Conservation (phyloP, 441 rosid species). For the Eugenia klotzschiana region DNA sequence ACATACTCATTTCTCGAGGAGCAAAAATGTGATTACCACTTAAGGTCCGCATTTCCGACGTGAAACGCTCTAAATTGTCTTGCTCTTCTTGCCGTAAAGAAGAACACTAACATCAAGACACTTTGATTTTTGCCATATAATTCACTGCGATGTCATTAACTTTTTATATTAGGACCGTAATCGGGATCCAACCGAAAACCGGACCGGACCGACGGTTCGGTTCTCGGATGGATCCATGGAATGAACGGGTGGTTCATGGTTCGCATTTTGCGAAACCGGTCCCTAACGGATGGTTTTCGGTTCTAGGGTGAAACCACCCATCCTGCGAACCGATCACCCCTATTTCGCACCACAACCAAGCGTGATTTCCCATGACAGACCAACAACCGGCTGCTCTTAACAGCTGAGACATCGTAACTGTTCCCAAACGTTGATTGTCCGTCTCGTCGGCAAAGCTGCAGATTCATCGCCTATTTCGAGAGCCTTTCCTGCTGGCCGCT, state of each 20-base stretch:
- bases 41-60: slow-evolving; percentile 2
- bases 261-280: too few species aligned
- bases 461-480: slow-evolving; percentile 8
- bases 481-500: slow-evolving; percentile 30
- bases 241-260: too few species aligned
- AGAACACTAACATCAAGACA: too few species aligned
- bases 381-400: background rate
- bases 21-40: slow-evolving; percentile 27
- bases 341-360: background rate
- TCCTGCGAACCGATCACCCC: too few species aligned
- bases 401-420: slow-evolving; percentile 1
- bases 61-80: background rate
- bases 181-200: too few species aligned
- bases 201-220: too few species aligned
- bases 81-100: background rate
- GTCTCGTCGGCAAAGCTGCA: background rate
- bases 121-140: too few species aligned
- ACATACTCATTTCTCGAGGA: slow-evolving; percentile 60
- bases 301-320: too few species aligned
- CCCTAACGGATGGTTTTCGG: too few species aligned
- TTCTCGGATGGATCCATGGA: too few species aligned
- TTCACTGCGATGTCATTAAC: too few species aligned
- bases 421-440: background rate
- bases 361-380: background rate
- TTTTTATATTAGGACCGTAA: too few species aligned